Evolutionary conservation across 129 eudicot genomes (phyloP).

Genomic region (Solidago caesia): DNA sequence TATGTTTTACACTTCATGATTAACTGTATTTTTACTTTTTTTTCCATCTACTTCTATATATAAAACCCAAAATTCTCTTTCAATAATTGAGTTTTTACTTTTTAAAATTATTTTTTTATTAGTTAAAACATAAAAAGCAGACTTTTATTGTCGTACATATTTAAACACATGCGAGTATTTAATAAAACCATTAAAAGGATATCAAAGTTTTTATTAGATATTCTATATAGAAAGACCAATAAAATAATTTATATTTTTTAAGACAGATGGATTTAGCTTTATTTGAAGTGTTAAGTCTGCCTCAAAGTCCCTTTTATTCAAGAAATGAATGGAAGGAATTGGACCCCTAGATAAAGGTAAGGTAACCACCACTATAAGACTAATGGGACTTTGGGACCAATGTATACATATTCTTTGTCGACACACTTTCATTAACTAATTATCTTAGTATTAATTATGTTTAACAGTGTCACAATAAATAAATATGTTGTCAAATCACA

Average conservation of each 20-base stretch:
- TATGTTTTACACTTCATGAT: background rate
- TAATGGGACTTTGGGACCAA: conserved; percentile 24
- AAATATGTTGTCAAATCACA: background rate
- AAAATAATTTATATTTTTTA: background rate
- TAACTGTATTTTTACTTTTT: too few species aligned
- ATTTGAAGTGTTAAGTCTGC: conserved; percentile 4
- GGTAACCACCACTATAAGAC: conserved; percentile 22
- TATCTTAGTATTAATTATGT: background rate
- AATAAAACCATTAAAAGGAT: background rate
- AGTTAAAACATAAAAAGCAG: too few species aligned
- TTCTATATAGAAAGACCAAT: background rate
- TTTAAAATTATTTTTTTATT: too few species aligned
- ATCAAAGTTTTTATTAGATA: too few species aligned
- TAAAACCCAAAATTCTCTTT: background rate
- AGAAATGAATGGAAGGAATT: conserved; percentile 19
- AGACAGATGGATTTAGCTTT: background rate
- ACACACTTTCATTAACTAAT: conserved; percentile 7
- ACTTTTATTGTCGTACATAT: too few species aligned
- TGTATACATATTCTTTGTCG: conserved; percentile 8
- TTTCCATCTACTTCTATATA: too few species aligned
- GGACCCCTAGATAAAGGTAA: conserved; percentile 35
- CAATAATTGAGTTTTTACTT: background rate
- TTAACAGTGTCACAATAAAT: background rate
- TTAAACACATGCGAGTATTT: too few species aligned
- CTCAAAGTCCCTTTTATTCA: conserved; percentile 10